A percentile compares a stretch with the other conserved stretches of the same genome.
phyloP scores from a whole-genome alignment of 352 stramenopile species.

The Pythium monospermum region DNA sequence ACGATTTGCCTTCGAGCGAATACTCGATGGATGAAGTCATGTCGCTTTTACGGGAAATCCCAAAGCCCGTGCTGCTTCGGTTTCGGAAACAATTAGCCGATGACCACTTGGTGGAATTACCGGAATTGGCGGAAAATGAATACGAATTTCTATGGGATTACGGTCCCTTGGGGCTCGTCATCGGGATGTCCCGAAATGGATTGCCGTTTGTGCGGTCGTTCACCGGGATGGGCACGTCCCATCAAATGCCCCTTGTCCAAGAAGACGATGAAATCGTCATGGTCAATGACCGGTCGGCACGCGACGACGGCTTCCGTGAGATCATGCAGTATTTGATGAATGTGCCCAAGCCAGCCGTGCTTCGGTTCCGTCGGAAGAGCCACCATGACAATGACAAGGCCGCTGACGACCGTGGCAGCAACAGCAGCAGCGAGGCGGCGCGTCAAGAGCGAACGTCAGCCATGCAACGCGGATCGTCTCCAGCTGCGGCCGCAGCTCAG shows the following conservation, averaged over 20 bases:
- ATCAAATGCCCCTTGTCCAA: constrained; percentile 58
- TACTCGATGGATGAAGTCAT: constrained; percentile 74
- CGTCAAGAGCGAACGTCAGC: no score
- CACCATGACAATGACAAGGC: not conserved
- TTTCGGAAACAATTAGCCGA: constrained; percentile 59
- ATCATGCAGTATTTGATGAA: constrained; percentile 87
- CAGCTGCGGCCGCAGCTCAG: no score
- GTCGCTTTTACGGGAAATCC: constrained; percentile 65
- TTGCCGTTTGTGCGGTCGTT: constrained; percentile 77
- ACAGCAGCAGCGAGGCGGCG: not conserved
- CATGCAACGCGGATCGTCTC: no score
- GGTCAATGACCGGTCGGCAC: constrained; percentile 57
- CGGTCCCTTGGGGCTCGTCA: constrained; percentile 61
- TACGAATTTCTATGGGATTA: constrained; percentile 87
- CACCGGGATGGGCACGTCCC: constrained; percentile 74
- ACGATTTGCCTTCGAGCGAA: constrained; percentile 63
- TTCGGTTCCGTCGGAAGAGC: constrained; percentile 54
- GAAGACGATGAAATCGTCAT: constrained; percentile 80
- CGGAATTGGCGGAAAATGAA: constrained; percentile 50
- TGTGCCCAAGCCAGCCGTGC: constrained; percentile 70
- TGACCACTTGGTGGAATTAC: constrained; percentile 42
- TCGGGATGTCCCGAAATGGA: constrained; percentile 47
- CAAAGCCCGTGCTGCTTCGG: constrained; percentile 73
- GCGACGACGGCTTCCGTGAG: constrained; percentile 58
- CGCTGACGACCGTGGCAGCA: constrained; percentile 8